Evolutionary conservation across 2,329 filamentous ascomycete species (phyloP), one percentile per base, ranked within the genome.

Genomic region (Hymenotorrendiella dingleyae): DNA sequence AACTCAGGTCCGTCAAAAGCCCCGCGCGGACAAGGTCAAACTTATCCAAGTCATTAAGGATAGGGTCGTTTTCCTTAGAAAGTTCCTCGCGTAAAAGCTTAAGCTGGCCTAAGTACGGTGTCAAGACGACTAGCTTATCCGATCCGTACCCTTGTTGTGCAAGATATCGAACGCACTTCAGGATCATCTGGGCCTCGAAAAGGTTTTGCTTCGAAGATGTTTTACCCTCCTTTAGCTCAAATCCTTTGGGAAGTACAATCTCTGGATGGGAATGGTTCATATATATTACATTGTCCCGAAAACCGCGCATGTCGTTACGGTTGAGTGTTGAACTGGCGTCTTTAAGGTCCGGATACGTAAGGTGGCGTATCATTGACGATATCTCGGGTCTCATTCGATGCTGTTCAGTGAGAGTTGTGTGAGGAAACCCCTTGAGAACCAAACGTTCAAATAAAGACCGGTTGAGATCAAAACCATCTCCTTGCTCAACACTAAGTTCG

Each of bases 31-130:
- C 63, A 4, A 89, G 61, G 19, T 86, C 82, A 29, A 67, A 64
- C 0, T 73, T 75, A 49, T 90, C 84, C 2, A 86, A 60, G 38
- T 89, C 84, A 50, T 80, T 86, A 1, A 90, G 63, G 0, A 80
- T 62, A 0, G 80, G 78, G 48, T 88, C 82, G 36, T 76, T 78
- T 0, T 80, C 70, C 8, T 68, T 60, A 4, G 64, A 63, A 4
- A 88, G 63, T 0, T 62, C 66, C 0, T 78, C 67, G 14, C 65
- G 60, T 2, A 89, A 64, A 0, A 82, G 64, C 3, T 64, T 71
- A 0, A 89, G 60, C 50, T 88, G 84, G 0, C 82, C 84, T 0
- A 88, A 66, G 51, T 90, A 89, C 0, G 85, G 84, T 0, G 82
- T 86, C 1, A 89, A 59, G 0, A 90, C 66, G 0, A 86, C 83